Conservation (phyloP, 306 rosid genomes). For the Dryas alaskensis region DNA sequence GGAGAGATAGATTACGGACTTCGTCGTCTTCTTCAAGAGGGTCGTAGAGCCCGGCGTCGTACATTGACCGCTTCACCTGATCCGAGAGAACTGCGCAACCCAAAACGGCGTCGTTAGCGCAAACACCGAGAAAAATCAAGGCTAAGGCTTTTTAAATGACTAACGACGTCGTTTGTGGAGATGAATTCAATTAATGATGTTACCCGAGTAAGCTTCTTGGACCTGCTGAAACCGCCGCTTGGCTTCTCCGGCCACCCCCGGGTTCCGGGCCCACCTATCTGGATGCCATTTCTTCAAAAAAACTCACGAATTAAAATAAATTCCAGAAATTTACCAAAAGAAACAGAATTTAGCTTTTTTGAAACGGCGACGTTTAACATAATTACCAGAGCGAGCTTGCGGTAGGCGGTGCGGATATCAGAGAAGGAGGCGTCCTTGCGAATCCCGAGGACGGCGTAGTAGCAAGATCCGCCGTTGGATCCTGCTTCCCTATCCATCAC, state of each 20-base stretch:
- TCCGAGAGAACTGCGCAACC: conserved; percentile 73
- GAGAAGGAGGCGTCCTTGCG: conserved; percentile 81
- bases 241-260: conserved; percentile 65
- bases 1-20: conserved; percentile 38
- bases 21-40: conserved; percentile 77
- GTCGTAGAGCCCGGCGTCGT: conserved; percentile 86
- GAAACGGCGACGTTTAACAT: conserved; percentile 13
- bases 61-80: conserved; percentile 77
- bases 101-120: conserved; percentile 15
- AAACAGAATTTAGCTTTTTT: neutral
- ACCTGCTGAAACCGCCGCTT: conserved; percentile 85
- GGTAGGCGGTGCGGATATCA: conserved; percentile 84
- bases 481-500: conserved; percentile 81
- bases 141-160: too few species aligned
- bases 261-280: conserved; percentile 63
- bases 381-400: conserved; percentile 81
- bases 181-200: too few species aligned
- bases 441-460: conserved; percentile 80
- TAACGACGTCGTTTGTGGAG: conserved; percentile 10
- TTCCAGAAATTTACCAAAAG: neutral
- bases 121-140: neutral
- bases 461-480: conserved; percentile 77
- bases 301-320: neutral
- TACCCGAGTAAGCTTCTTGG: conserved; percentile 94
- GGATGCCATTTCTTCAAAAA: conserved; percentile 82